phyloP scores from a whole-genome alignment of 352 stramenopile species.

The Plasmopara halstedii region DNA sequence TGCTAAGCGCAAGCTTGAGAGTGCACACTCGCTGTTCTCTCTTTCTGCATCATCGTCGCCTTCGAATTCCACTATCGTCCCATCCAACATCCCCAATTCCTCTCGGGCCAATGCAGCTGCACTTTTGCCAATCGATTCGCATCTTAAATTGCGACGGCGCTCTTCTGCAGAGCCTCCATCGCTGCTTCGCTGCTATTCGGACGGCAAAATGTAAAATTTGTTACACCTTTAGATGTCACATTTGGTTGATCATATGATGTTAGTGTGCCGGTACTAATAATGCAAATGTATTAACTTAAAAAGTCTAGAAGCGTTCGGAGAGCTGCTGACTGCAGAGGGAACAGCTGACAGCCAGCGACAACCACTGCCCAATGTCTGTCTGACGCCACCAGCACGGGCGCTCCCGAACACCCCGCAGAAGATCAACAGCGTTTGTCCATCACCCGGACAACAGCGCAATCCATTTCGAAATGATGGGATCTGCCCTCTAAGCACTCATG shows the following conservation, averaged over 20 bases:
- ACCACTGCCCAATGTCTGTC: constrained; percentile 13
- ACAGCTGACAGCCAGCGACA: constrained; percentile 6
- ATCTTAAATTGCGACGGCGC: constrained; percentile 45
- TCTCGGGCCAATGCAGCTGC: constrained; percentile 20
- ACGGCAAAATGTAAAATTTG: constrained; percentile 62
- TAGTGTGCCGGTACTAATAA: constrained; percentile 1
- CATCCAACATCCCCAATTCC: constrained; percentile 16
- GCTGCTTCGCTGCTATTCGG: constrained; percentile 57
- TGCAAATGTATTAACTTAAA: constrained; percentile 6
- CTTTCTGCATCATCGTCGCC: constrained; percentile 12
- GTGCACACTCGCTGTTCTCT: constrained; percentile 13
- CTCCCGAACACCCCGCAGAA: constrained; percentile 13
- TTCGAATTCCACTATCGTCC: constrained; percentile 7
- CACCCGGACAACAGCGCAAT: constrained; percentile 18
- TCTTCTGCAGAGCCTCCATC: constrained; percentile 20
- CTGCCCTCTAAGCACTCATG: constrained; percentile 11
- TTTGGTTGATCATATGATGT: neutral
- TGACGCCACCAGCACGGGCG: constrained; percentile 19
- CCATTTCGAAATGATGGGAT: constrained; percentile 16
- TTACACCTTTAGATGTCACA: neutral
- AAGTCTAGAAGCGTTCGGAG: constrained; percentile 29
- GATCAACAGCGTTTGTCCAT: constrained; percentile 22
- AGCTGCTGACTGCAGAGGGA: constrained; percentile 26
- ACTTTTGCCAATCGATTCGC: constrained; percentile 29
- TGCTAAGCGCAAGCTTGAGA: constrained; percentile 66